Evolutionary conservation across 768 basidiomycete species (phyloP).

Genomic region (Lactarius sp.): DNA sequence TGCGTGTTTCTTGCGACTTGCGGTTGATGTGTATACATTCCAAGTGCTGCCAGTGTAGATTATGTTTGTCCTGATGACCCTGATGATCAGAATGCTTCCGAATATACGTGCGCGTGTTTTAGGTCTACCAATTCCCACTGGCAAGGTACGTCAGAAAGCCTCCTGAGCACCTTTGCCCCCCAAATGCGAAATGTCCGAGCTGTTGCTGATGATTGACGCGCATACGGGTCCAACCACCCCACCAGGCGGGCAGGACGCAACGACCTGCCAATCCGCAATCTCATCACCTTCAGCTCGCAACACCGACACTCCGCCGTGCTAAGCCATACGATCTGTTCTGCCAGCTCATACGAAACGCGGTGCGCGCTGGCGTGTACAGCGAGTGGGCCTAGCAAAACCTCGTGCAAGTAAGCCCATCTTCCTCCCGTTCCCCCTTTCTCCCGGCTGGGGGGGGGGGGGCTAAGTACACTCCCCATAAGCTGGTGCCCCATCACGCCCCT

Average conservation of each 20-base stretch:
- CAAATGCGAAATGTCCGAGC: neutral
- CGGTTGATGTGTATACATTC: too few species aligned
- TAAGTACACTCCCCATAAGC: too few species aligned
- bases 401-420: conserved; percentile 45
- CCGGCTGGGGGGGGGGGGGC: too few species aligned
- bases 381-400: conserved; percentile 74
- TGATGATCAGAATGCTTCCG: too few species aligned
- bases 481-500: neutral
- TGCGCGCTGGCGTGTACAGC: conserved; percentile 60
- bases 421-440: neutral
- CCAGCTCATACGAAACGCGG: conserved; percentile 57
- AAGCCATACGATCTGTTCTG: conserved; percentile 62
- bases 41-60: too few species aligned
- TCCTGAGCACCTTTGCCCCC: neutral
- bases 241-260: conserved; percentile 76
- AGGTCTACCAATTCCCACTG: too few species aligned
- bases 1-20: too few species aligned
- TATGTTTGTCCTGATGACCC: too few species aligned
- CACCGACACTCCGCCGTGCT: conserved; percentile 75
- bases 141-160: conserved; percentile 47
- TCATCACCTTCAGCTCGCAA: conserved; percentile 83
- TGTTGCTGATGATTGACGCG: neutral
- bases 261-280: conserved; percentile 64
- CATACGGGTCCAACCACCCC: neutral
- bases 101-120: too few species aligned